phyloP scores from a whole-genome alignment of 495 filamentous ascomycete genomes.

The Glarea lozoyensis region DNA sequence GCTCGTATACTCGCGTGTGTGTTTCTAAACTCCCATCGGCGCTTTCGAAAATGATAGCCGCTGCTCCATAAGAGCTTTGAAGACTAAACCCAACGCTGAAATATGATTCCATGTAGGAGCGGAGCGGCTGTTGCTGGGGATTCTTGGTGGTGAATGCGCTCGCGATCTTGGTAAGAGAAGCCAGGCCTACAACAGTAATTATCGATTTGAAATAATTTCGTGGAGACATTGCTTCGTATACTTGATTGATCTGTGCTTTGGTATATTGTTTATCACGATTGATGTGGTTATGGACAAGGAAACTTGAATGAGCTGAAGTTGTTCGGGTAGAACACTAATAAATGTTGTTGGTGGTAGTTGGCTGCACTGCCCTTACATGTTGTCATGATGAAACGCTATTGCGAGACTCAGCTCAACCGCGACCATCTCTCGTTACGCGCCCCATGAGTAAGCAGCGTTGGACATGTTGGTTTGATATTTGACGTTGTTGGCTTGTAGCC shows the following conservation, averaged over 20 bases:
- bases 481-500: too few relatives aligned
- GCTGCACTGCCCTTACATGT: too few relatives aligned
- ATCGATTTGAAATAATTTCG: background rate
- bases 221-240: background rate
- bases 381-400: too few relatives aligned
- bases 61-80: constrained; percentile 3
- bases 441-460: too few relatives aligned
- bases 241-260: constrained; percentile 1
- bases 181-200: background rate
- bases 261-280: background rate
- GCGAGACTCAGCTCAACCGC: too few relatives aligned
- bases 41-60: constrained; percentile 4
- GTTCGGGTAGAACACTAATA: background rate
- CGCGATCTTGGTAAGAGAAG: background rate
- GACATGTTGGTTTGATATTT: too few relatives aligned
- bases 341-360: too few relatives aligned
- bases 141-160: background rate
- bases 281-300: background rate
- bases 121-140: background rate
- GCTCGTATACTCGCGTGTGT: constrained; percentile 2
- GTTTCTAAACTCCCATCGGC: constrained; percentile 1
- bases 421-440: too few relatives aligned
- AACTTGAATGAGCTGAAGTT: background rate
- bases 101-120: background rate
- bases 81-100: constrained; percentile 8